Base-by-base conservation (phyloP, 495 filamentous ascomycete species). In the Astrothelium macrocarpum region DNA sequence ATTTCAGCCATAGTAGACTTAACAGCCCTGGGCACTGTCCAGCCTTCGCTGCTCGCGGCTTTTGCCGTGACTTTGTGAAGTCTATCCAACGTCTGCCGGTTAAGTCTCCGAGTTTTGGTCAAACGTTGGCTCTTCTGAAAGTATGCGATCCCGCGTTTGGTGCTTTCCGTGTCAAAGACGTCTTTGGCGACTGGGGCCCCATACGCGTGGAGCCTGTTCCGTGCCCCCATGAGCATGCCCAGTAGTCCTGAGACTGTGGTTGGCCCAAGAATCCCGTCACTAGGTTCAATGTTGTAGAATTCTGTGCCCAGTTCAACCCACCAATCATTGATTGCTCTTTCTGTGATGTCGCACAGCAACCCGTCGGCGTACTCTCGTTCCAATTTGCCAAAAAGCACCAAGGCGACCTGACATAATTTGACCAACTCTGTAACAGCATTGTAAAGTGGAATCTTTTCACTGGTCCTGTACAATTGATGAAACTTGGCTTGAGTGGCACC, bases 1-100 rank as follows among this genome's bases (percentile, higher is more conserved):
- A 98, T 83, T 73, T 97, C 94, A 9, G 90, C 91, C 64, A 97
- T 87, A 1, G 93, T 96, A 7, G 90, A 95, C 71, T 97, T 97
- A 65, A 98, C 89, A 20, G 93, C 91, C 70, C 90, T 90, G 32
- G 89, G 89, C 23, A 92, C 84, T 4, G 85, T 89, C 85, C 87
- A 89, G 66, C 84, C 85, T 66, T 95, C 88, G 9, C 88, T 83
- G 39, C 85, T 87, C 3, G 92, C 94, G 25, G 90, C 90, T 71
- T 96, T 97, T 46, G 88, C 89, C 23, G 94, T 96, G 9, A 81
- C 83, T 45, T 80, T 82, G 65, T 93, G 94, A 34, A 98, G 79
- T 46, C 83, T 84, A 62, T 90, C 84, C 62, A 98, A 77, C 1
- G 95, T 97, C 65, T 84, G 82, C 31, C 89, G 84, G 72, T 97